Evolutionary conservation across 2,329 filamentous ascomycete species (phyloP).

Genomic region (Xylaria sp.): DNA sequence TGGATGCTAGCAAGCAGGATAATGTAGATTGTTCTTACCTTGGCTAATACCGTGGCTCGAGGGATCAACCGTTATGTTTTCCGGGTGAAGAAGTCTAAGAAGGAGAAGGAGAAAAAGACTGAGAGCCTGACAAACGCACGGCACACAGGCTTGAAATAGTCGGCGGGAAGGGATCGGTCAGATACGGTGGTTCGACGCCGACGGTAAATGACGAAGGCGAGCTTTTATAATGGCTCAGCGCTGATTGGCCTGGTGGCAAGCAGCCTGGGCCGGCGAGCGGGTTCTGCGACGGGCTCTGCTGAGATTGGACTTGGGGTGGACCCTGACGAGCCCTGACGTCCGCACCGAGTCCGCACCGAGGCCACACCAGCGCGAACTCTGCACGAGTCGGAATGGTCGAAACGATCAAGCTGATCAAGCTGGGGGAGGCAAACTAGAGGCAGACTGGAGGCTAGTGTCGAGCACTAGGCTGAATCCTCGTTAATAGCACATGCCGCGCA

Average conservation of each 20-base stretch:
- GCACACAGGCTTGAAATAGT: not conserved
- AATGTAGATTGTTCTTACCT: conserved; percentile 14
- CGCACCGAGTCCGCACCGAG: conserved; percentile 2
- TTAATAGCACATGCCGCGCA: not conserved
- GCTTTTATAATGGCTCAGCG: conserved; percentile 21
- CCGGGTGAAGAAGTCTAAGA: not conserved
- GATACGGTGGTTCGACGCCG: not conserved
- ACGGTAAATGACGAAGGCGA: conserved; percentile 5
- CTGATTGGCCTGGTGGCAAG: conserved; percentile 24
- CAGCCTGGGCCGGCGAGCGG: not conserved
- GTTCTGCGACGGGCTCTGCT: conserved; percentile 12
- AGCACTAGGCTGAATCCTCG: not conserved
- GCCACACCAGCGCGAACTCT: not conserved
- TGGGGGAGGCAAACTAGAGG: no score
- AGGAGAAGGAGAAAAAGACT: no score
- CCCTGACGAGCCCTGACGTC: conserved; percentile 16
- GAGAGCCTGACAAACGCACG: not conserved
- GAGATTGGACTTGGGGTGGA: conserved; percentile 6
- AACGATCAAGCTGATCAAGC: no score
- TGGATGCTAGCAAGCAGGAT: no score
- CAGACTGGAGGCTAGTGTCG: no score
- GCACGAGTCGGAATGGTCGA: no score
- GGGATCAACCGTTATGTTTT: not conserved
- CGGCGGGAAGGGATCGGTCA: not conserved
- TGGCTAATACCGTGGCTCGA: not conserved